Conservation (phyloP, 192 early-diverging fungal genomes). For the Cetraspora pellucida region DNA sequence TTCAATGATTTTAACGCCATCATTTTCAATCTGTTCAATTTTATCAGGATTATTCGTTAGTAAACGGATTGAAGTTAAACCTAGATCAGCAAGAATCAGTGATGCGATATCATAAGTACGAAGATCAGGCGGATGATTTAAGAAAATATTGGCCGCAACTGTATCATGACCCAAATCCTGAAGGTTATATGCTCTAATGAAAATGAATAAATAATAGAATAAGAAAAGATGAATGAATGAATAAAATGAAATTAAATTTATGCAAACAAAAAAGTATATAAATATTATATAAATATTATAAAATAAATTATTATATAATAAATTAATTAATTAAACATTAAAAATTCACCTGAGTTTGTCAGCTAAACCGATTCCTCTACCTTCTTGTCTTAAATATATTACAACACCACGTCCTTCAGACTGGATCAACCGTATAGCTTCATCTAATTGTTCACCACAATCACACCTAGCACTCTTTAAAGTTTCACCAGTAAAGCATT, state of each 20-base stretch:
- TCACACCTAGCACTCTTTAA: conserved; percentile 90
- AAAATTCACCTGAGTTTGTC: conserved; percentile 84
- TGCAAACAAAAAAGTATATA: background rate
- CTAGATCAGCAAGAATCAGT: conserved; percentile 85
- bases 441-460: conserved; percentile 92
- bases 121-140: conserved; percentile 92
- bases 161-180: conserved; percentile 97
- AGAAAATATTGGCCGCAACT: conserved; percentile 83
- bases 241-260: background rate
- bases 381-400: conserved; percentile 95
- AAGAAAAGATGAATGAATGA: background rate
- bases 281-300: background rate
- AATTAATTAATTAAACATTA: background rate
- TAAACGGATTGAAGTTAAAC: conserved; percentile 69
- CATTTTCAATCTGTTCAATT: conserved; percentile 73
- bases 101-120: conserved; percentile 90
- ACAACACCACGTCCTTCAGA: conserved; percentile 86
- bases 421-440: conserved; percentile 88
- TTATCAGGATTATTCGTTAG: conserved; percentile 98
- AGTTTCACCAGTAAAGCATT: conserved; percentile 97
- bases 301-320: conserved; percentile 1
- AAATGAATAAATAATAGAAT: conserved; percentile 3
- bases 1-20: conserved; percentile 73
- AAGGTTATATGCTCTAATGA: conserved; percentile 87
- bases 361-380: conserved; percentile 89